Evolutionary conservation across 2,329 filamentous ascomycete genomes (phyloP).

Genomic region (Calonectria montana): DNA sequence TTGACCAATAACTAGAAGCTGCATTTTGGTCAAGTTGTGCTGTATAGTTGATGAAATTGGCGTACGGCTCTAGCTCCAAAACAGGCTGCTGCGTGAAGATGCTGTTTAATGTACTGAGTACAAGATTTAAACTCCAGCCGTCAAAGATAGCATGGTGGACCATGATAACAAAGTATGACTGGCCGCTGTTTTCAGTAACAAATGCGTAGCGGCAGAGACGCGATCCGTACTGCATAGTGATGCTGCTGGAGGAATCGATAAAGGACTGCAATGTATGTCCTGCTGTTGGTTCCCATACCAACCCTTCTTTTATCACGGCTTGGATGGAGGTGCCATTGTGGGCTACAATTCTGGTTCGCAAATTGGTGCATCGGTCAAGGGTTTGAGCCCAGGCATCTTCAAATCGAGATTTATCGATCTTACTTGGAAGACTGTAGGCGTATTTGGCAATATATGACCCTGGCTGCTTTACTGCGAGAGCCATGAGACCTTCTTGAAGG

Average conservation of each 20-base stretch:
- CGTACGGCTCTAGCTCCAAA: not conserved
- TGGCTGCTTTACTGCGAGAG: slow-evolving; percentile 19
- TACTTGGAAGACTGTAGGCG: not conserved
- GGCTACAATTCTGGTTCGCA: slow-evolving; percentile 2
- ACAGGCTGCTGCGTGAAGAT: not conserved
- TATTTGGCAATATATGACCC: slow-evolving; percentile 21
- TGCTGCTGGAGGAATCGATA: not conserved
- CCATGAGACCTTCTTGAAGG: slow-evolving; percentile 50
- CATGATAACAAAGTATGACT: not conserved
- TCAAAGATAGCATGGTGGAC: slow-evolving; percentile 9
- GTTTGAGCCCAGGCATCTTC: not conserved
- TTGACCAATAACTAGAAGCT: not conserved
- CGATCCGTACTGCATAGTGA: slow-evolving; percentile 3
- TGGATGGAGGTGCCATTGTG: not conserved
- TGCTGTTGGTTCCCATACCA: not conserved
- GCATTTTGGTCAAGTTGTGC: not conserved
- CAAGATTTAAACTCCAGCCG: slow-evolving; percentile 9
- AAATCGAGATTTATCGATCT: not conserved
- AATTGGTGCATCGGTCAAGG: not conserved
- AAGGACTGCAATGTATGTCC: not conserved
- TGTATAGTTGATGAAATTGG: slow-evolving; percentile 6
- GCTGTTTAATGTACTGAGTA: not conserved
- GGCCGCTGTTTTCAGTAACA: not conserved
- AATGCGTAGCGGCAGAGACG: not conserved
- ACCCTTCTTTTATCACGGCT: not conserved